A percentile compares a stretch with the other conserved stretches of the same genome.
Evolutionary conservation across 345 rosid species (phyloP).

Genomic region (Citrus glauca): DNA sequence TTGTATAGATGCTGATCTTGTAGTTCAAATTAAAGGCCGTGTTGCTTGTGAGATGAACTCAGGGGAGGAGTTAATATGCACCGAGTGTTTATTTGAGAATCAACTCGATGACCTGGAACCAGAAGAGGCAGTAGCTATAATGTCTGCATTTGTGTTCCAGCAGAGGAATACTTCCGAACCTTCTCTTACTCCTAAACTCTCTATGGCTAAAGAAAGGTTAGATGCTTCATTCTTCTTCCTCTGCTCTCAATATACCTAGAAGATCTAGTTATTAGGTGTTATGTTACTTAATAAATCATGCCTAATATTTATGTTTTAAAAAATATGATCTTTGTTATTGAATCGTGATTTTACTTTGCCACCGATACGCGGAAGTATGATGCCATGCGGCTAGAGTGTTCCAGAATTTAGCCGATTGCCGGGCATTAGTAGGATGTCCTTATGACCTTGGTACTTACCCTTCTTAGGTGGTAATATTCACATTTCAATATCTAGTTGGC

Average conservation of each 20-base stretch:
- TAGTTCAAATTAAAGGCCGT: constrained; percentile 94
- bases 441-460: neutral
- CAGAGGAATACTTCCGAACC: constrained; percentile 87
- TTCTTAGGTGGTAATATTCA: neutral
- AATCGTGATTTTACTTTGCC: neutral
- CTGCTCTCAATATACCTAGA: neutral
- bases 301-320: neutral
- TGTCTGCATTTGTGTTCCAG: constrained; percentile 99
- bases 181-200: constrained; percentile 73
- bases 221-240: neutral
- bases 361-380: neutral
- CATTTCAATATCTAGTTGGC: too few relatives aligned
- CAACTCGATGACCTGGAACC: constrained; percentile 90
- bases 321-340: neutral
- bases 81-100: constrained; percentile 91
- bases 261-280: neutral
- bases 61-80: constrained; percentile 93
- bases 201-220: constrained; percentile 72
- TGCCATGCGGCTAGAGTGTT: neutral
- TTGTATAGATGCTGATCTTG: constrained; percentile 82
- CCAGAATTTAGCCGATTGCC: neutral
- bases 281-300: neutral
- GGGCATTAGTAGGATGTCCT: neutral
- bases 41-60: constrained; percentile 99
- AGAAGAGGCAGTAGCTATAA: constrained; percentile 96